Percentiles rank a stretch among this genome's conserved stretches.
Evolutionary conservation across 106 monocot genomes (phyloP).

Genomic region (Phalaenopsis equestris): DNA sequence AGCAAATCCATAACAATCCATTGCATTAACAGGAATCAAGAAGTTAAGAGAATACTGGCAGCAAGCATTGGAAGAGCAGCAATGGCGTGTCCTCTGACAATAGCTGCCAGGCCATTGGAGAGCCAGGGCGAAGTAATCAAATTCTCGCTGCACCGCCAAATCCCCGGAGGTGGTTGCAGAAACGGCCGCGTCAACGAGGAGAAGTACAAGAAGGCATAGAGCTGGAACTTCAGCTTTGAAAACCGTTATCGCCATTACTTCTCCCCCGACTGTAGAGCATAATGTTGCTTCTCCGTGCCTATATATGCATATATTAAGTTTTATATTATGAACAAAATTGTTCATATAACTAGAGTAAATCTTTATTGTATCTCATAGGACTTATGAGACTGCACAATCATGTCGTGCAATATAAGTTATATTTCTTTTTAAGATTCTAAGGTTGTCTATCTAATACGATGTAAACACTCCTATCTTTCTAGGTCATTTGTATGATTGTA

Average conservation of each 20-base stretch:
- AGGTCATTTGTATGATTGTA: too few species aligned
- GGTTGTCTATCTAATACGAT: too few species aligned
- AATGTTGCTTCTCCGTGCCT: too few species aligned
- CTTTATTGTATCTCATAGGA: too few species aligned
- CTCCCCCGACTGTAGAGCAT: not conserved
- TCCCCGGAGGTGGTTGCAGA: not conserved
- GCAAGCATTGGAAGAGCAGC: constrained; percentile 58
- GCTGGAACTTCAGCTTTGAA: not conserved
- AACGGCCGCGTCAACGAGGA: not conserved
- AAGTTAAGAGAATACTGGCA: constrained; percentile 23
- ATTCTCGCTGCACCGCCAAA: constrained; percentile 28
- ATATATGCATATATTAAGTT: too few species aligned
- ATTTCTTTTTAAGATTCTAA: too few species aligned
- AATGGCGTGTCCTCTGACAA: constrained; percentile 39
- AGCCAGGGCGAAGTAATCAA: constrained; percentile 54
- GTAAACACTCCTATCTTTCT: too few species aligned
- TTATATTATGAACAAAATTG: too few species aligned
- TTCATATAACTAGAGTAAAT: too few species aligned
- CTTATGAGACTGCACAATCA: too few species aligned
- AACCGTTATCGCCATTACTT: not conserved
- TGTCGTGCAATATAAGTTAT: too few species aligned
- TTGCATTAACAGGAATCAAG: not conserved
- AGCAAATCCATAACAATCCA: not conserved
- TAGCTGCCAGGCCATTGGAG: constrained; percentile 66
- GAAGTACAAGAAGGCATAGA: not conserved